Conservation (phyloP, 495 filamentous ascomycete genomes). For the Aspergillus nanangensis region DNA sequence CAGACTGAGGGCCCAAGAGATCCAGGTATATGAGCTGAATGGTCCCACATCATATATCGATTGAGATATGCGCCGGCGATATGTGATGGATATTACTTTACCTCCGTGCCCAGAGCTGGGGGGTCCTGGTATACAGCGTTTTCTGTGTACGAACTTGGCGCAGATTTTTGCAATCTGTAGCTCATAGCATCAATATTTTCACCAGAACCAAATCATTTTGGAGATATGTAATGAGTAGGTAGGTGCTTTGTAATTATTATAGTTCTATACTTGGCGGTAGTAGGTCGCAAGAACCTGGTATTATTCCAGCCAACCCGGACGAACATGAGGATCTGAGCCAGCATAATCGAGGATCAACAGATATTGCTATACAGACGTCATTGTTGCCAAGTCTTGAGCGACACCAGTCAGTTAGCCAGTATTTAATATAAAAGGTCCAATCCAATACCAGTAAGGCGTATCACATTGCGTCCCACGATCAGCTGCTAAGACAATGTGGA, state of each 20-base stretch:
- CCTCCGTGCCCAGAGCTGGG: too few species aligned
- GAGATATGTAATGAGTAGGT: too few species aligned
- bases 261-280: too few species aligned
- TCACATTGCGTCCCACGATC: background rate
- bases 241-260: too few species aligned
- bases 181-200: too few species aligned
- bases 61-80: background rate
- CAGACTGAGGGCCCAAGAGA: background rate
- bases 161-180: too few species aligned
- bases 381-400: conserved; percentile 5
- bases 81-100: too few species aligned
- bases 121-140: too few species aligned
- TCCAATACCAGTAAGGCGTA: background rate
- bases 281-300: too few species aligned
- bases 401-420: background rate
- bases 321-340: background rate
- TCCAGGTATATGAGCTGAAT: background rate
- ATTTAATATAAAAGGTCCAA: conserved; percentile 1
- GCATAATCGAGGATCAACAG: background rate
- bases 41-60: conserved; percentile 4
- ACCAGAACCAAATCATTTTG: too few species aligned
- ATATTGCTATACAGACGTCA: background rate
- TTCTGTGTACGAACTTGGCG: too few species aligned
- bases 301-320: background rate
- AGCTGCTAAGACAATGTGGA: background rate